Evolutionary conservation across 306 rosid genomes (phyloP).

Genomic region (Crotalaria pallida): DNA sequence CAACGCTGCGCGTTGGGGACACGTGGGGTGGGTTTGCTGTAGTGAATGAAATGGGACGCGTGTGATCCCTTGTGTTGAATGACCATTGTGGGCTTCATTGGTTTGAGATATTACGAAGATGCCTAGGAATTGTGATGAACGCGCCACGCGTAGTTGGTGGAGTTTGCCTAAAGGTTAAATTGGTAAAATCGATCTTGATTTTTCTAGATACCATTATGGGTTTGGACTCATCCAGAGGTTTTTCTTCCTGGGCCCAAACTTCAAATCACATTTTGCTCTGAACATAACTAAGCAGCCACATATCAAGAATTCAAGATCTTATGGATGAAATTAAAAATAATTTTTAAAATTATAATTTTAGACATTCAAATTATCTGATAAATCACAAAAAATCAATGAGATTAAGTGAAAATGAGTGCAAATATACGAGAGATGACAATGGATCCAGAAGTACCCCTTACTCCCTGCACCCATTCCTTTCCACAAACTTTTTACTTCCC

Average conservation of each 20-base stretch:
- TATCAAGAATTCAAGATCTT: neutral
- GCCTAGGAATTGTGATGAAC: neutral
- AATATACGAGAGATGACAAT: too few relatives aligned
- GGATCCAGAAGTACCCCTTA: too few relatives aligned
- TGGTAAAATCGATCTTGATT: neutral
- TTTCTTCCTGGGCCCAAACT: neutral
- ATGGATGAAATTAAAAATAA: too few relatives aligned
- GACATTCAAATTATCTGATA: too few relatives aligned
- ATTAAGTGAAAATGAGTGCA: too few relatives aligned
- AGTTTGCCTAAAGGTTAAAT: neutral
- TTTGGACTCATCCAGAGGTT: neutral
- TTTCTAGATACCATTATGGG: neutral
- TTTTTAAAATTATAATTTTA: too few relatives aligned
- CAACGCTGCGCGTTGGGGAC: neutral
- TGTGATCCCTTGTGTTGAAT: neutral
- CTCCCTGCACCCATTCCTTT: too few relatives aligned
- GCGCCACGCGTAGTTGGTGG: neutral
- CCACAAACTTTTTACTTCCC: too few relatives aligned
- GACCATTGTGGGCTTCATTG: neutral
- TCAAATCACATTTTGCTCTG: neutral
- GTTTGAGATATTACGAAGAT: neutral
- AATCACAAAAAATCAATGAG: too few relatives aligned
- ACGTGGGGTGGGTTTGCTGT: slow-evolving; percentile 11
- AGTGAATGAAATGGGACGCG: neutral
- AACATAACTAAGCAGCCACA: neutral